Evolutionary conservation across 352 stramenopile species (phyloP).

Genomic region (Chrysophaeum taylorii): DNA sequence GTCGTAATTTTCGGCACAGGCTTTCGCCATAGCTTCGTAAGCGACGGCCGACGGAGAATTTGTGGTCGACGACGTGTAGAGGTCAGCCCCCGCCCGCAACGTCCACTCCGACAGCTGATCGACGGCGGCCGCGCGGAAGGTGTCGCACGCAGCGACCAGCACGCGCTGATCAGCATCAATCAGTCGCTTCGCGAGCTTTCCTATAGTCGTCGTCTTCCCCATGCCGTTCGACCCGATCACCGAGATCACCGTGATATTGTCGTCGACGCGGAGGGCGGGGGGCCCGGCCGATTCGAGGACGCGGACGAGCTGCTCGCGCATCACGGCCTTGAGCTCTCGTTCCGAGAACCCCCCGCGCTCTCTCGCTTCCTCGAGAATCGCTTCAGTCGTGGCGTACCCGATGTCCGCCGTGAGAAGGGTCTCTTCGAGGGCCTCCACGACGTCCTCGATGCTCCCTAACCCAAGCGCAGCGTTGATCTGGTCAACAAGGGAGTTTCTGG

Average conservation of each 20-base stretch:
- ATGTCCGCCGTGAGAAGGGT: slow-evolving; percentile 58
- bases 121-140: slow-evolving; percentile 54
- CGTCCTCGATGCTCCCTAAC: too few species aligned
- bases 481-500: too few species aligned
- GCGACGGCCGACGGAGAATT: too few species aligned
- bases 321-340: slow-evolving; percentile 55
- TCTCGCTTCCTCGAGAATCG: slow-evolving; percentile 52
- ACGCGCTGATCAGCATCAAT: slow-evolving; percentile 53
- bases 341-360: slow-evolving; percentile 35
- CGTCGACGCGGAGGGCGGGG: not conserved
- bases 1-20: slow-evolving; percentile 53
- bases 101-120: too few species aligned
- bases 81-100: slow-evolving; percentile 53
- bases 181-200: slow-evolving; percentile 62
- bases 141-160: slow-evolving; percentile 57
- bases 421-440: slow-evolving; percentile 56
- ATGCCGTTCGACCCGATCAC: slow-evolving; percentile 66
- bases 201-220: slow-evolving; percentile 60
- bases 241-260: slow-evolving; percentile 50
- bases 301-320: slow-evolving; percentile 57
- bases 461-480: too few species aligned
- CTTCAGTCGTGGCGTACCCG: slow-evolving; percentile 49
- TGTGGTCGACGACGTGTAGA: too few species aligned
- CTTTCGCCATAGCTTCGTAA: slow-evolving; percentile 23
- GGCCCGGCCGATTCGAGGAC: slow-evolving; percentile 29